A percentile compares a stretch with the other conserved stretches of the same genome.
Evolutionary conservation across 352 stramenopile species (phyloP).

Genomic region (Pythium phragmiticola): DNA sequence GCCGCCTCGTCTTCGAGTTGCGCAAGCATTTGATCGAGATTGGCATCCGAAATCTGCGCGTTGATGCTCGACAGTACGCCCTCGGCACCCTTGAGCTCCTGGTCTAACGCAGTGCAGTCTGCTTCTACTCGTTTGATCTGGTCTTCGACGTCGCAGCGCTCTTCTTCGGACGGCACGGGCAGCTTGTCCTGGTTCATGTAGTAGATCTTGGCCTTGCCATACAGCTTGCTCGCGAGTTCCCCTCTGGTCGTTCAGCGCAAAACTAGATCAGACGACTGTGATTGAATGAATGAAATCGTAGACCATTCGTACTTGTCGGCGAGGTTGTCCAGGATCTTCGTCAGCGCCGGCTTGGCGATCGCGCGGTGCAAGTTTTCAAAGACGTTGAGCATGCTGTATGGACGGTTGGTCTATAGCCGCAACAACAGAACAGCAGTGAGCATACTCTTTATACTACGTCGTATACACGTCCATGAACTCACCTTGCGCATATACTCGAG

Average conservation of each 20-base stretch:
- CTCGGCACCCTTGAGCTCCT: conserved; percentile 59
- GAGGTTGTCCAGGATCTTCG: conserved; percentile 72
- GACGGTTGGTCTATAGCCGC: conserved; percentile 57
- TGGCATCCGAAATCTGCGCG: conserved; percentile 62
- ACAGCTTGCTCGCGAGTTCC: conserved; percentile 68
- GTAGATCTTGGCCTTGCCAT: conserved; percentile 84
- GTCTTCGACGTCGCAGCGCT: conserved; percentile 43
- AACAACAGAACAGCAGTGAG: too few species aligned
- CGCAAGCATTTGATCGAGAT: conserved; percentile 51
- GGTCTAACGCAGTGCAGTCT: conserved; percentile 48
- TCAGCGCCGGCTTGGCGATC: conserved; percentile 72
- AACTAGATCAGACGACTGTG: too few species aligned
- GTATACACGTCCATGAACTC: neutral
- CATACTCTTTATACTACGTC: neutral
- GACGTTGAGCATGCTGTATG: conserved; percentile 84
- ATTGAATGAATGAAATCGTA: too few species aligned
- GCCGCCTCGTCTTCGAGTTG: conserved; percentile 43
- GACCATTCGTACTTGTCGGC: conserved; percentile 34
- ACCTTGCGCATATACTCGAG: conserved; percentile 81
- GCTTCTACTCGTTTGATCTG: conserved; percentile 49
- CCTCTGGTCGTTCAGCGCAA: conserved; percentile 15
- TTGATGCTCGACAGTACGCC: conserved; percentile 43
- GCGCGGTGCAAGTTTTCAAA: conserved; percentile 81
- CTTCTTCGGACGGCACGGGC: conserved; percentile 47
- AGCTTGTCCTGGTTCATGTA: conserved; percentile 79